These are phyloP conservation scores for Serendipita sp. DNA, from an alignment of 768 basidiomycete species.

Conservation along the genomic window DNA sequence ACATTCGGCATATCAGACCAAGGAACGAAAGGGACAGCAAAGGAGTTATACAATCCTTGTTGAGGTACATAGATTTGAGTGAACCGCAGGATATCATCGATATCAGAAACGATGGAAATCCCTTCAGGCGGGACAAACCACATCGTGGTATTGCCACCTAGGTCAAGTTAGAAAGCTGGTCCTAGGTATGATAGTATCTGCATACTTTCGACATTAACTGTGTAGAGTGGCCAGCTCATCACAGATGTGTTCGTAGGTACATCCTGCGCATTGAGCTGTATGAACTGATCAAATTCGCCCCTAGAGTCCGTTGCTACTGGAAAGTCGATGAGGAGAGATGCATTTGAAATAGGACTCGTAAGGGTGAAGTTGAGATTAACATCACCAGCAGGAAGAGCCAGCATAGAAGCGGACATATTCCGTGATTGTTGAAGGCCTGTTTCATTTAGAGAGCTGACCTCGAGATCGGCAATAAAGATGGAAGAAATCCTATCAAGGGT, in stretches of 20 bases:
- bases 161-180: not conserved
- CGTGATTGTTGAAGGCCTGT: not conserved
- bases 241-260: not conserved
- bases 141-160: slow-evolving; percentile 15
- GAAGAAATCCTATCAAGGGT: not conserved
- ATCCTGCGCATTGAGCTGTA: not conserved
- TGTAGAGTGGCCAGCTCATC: not conserved
- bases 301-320: not conserved
- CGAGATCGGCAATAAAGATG: slow-evolving; percentile 5
- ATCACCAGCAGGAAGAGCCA: not conserved
- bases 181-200: not conserved
- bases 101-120: slow-evolving; percentile 20
- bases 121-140: slow-evolving; percentile 18
- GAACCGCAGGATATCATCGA: slow-evolving; percentile 22
- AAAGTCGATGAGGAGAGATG: not conserved
- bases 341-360: not conserved
- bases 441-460: not conserved
- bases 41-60: slow-evolving; percentile 19
- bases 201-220: not conserved
- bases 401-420: slow-evolving; percentile 2
- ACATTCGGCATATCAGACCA: slow-evolving; percentile 19
- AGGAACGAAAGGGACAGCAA: slow-evolving; percentile 18
- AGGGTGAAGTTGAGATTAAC: not conserved
- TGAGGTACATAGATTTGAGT: slow-evolving; percentile 21
- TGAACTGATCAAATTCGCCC: slow-evolving; percentile 1